Base-by-base conservation (phyloP, 225 moss, liverwort and hornwort species). In the Physcomitrium patens region DNA sequence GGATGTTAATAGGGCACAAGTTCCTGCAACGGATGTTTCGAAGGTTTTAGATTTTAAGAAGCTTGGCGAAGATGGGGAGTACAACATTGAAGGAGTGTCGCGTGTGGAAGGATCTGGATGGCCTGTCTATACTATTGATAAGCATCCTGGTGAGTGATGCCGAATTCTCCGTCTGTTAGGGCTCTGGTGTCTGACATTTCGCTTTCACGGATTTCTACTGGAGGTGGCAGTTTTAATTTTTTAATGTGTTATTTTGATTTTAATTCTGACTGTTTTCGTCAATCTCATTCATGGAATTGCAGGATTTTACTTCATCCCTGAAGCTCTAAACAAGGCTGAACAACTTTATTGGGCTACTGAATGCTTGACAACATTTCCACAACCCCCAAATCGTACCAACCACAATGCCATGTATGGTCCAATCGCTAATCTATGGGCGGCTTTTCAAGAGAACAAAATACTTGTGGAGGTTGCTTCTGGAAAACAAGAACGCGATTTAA, bases 321-420 rank as follows among this genome's bases (percentile, higher is more conserved):
- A 79, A 78, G 95, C 92, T 47, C 81, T 99, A 31, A 77, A 85
- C 7, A 55, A 81, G 37, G 78, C 80, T 37, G 89, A 99, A 62
- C 99, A 99, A 73, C 72, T 86, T 44, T 79, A 71, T 55, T 95
- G 89, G 95, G 86, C 93, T 46, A 78, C 76, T 73, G 83, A 93
- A 77, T 93, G 89, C 52, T 80, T 99, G 79, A 74, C 80, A 50
- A 85, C 74, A 8, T 95, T 95, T 59, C 90, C 93, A 14, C 89
- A 99, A 69, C 95, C 99, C 61, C 93, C 95, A 8, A 99, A 99
- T 80, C 93, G 95, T 51, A 99, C 99, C 12, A 99, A 95, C 71
- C 95, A 99, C 80, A 90, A 93, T 77, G 93, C 90, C 28, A 48
- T 88, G 47, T 93, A 89, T 77, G 99, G 95, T 44, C 93, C 91